phyloP scores from a whole-genome alignment of 2,329 filamentous ascomycete genomes.

The Akanthomyces muscarius region DNA sequence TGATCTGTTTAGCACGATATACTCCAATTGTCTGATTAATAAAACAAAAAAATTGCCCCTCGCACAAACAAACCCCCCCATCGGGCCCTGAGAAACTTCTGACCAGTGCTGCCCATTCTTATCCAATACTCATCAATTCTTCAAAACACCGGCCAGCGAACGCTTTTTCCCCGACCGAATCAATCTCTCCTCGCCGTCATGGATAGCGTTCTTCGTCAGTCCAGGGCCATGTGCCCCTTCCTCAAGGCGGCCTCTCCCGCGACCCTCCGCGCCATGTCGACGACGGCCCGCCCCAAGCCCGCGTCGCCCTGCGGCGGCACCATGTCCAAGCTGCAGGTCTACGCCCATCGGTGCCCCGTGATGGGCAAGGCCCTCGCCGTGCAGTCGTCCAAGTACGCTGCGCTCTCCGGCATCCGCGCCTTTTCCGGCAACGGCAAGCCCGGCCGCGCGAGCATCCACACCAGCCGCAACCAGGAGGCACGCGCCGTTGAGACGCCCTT shows the following conservation, averaged over 20 bases:
- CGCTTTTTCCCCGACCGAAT: neutral
- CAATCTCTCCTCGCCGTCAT: slow-evolving; percentile 47
- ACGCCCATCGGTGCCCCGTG: slow-evolving; percentile 91
- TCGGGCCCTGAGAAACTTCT: neutral
- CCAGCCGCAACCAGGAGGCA: slow-evolving; percentile 71
- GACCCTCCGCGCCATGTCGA: slow-evolving; percentile 84
- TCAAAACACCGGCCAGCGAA: neutral
- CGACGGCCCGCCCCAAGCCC: slow-evolving; percentile 58
- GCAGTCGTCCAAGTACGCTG: slow-evolving; percentile 60
- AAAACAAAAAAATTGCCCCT: slow-evolving; percentile 5
- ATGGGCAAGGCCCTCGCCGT: slow-evolving; percentile 97
- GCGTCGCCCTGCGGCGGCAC: slow-evolving; percentile 75
- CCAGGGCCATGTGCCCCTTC: slow-evolving; percentile 95
- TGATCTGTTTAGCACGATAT: slow-evolving; percentile 7
- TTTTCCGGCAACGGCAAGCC: slow-evolving; percentile 49
- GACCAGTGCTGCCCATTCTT: neutral
- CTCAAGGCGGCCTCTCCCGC: slow-evolving; percentile 90
- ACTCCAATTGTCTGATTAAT: neutral
- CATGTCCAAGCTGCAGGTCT: slow-evolving; percentile 94
- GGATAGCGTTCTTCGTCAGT: slow-evolving; percentile 93
- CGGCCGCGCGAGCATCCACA: slow-evolving; percentile 74
- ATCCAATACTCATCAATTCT: neutral
- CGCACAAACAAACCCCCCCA: neutral
- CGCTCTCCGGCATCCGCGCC: slow-evolving; percentile 47
- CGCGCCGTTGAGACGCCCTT: slow-evolving; percentile 64